Base-by-base conservation (phyloP, 2,329 filamentous ascomycete species). In the Phialophora verrucosa region DNA sequence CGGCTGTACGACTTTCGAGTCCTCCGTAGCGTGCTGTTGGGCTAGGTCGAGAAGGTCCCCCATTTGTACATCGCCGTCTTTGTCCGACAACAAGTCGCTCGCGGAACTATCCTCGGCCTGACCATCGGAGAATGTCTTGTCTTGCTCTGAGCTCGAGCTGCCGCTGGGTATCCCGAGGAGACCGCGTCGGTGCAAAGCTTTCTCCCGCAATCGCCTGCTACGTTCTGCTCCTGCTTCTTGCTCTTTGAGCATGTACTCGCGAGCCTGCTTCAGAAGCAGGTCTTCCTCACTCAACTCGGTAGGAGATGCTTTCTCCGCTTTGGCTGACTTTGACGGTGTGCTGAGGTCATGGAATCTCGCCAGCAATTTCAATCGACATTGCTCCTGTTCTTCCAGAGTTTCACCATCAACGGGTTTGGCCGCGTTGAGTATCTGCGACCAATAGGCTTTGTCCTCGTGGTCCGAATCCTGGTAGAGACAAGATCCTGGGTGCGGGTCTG, bases 121-220 rank as follows among this genome's bases (percentile, higher is more conserved):
- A 3, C 35, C 6, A 14, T 58, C 20, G 7, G 54, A 57, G 20
- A 38, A 7, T 38, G 31, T 63, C 23, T 38, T 55, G 11, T 23
- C 25, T 8, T 63, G n/a, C 5, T 58, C 53, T 14, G 54, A 51
- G 20, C 6, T 42, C 10, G 53, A 23, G 27, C 38, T 25, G 6
- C 31, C 38, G 27, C 32, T 50, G 14, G 44, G 8, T 25, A 12
- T 8, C 23, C 10, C 4, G 5, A 50, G 23, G 20, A 63, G 31
- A 7, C 53, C 44, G 14, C 54, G 53, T 14, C 61, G 61, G 8
- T 29, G 42, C 17, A 63, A 29, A 35, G 61, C 61, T 27, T 58
- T 57, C 38, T 63, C 61, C 17, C 63, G 63, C 11, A 70, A 61
- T 25, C 56, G 38, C 55, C 57, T 57, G 31, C 65, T 70, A n/a